Conservation (phyloP, 306 rosid species). For the Vigna trinervia region DNA sequence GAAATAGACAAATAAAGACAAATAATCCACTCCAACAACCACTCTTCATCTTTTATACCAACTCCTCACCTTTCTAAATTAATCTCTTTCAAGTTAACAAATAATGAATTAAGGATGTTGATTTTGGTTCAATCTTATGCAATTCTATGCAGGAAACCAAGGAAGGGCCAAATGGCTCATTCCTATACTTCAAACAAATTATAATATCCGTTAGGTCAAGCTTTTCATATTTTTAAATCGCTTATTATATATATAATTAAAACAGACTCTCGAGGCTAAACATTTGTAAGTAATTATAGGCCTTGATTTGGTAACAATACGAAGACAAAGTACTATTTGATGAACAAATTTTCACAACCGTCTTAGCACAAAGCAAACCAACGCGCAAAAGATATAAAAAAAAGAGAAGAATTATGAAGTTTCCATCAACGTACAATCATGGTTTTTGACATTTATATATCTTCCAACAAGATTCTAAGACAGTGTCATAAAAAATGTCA, state of each 20-base stretch:
- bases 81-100: not conserved
- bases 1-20: not conserved
- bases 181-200: not conserved
- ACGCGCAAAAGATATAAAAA: constrained; percentile 27
- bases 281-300: not conserved
- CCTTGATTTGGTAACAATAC: not conserved
- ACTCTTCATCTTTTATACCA: constrained; percentile 18
- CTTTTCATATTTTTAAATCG: not conserved
- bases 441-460: not conserved
- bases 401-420: constrained; percentile 30
- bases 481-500: constrained; percentile 47
- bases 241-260: too few relatives aligned
- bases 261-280: not conserved
- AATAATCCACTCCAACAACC: constrained; percentile 21
- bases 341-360: not conserved
- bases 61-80: constrained; percentile 1
- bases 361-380: constrained; percentile 10
- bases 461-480: not conserved
- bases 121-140: not conserved
- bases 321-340: not conserved
- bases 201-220: not conserved
- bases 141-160: constrained; percentile 6
- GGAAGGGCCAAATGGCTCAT: constrained; percentile 24
- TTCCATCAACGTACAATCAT: not conserved
- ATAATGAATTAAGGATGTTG: too few relatives aligned